phyloP scores from a whole-genome alignment of 2,329 filamentous ascomycete species.

The Neofusicoccum parvum region DNA sequence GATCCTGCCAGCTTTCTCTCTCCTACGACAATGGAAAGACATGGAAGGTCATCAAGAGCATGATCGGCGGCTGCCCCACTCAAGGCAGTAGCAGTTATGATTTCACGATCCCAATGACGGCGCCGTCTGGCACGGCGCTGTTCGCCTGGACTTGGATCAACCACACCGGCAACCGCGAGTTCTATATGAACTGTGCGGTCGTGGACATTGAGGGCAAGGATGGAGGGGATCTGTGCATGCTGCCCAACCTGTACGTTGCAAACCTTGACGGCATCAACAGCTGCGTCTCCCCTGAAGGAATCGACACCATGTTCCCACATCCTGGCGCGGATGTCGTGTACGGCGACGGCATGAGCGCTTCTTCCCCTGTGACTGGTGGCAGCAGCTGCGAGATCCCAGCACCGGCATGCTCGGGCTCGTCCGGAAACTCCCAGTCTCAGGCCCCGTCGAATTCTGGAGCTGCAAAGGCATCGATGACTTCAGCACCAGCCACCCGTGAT shows the following conservation, averaged over 20 bases:
- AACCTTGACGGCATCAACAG: constrained; percentile 45
- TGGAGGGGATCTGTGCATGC: constrained; percentile 29
- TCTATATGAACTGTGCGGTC: constrained; percentile 84
- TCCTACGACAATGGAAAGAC: constrained; percentile 71
- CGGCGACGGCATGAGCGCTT: constrained; percentile 35
- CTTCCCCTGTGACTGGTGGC: constrained; percentile 29
- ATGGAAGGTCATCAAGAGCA: constrained; percentile 69
- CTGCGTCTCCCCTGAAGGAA: constrained; percentile 42
- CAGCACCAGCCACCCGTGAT: not conserved
- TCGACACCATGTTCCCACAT: constrained; percentile 44
- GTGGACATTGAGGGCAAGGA: constrained; percentile 58
- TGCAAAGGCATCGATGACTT: not conserved
- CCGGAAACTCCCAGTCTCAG: not conserved
- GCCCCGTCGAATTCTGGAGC: not conserved
- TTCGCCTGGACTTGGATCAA: constrained; percentile 76
- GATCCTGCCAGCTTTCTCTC: constrained; percentile 75
- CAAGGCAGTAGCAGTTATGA: constrained; percentile 53
- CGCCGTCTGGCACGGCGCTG: constrained; percentile 62
- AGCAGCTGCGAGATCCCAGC: constrained; percentile 34
- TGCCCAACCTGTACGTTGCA: constrained; percentile 48
- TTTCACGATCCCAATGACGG: constrained; percentile 68
- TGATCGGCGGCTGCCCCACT: constrained; percentile 60
- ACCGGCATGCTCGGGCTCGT: not conserved
- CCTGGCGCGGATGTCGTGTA: constrained; percentile 46
- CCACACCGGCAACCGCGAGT: constrained; percentile 74